These are phyloP conservation scores for Cucurbita pepo DNA, from an alignment of 306 rosid genomes.

Conservation along the genomic window DNA sequence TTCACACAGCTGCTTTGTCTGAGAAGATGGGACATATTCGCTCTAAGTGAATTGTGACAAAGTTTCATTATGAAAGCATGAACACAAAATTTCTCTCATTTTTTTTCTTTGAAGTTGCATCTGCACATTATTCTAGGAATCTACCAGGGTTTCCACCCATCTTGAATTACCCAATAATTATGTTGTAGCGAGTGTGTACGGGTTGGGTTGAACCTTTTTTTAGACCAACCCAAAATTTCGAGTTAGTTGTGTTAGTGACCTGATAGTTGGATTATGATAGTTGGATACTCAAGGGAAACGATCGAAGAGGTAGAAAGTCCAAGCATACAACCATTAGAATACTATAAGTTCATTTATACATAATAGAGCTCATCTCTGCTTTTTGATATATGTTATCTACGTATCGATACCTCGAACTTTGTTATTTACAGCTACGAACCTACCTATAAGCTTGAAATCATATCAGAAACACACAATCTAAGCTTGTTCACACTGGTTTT, in stretches of 20 bases:
- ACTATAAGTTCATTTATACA: constrained; percentile 25
- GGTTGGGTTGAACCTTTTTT: no score
- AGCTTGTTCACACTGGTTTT: background rate
- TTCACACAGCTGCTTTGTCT: background rate
- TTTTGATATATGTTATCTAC: background rate
- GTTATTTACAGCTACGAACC: background rate
- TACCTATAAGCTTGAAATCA: background rate
- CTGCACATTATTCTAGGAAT: background rate
- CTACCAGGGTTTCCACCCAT: background rate
- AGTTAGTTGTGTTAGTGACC: no score
- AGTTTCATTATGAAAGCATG: background rate
- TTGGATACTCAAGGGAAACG: background rate
- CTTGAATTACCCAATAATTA: background rate
- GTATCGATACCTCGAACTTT: background rate
- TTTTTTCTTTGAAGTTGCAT: background rate
- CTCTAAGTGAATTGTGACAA: background rate
- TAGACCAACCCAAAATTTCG: no score
- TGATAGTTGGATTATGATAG: background rate
- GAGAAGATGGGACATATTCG: background rate
- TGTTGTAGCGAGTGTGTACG: no score
- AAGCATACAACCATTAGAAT: constrained; percentile 8
- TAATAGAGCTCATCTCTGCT: background rate
- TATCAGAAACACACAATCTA: background rate
- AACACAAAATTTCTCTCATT: background rate
- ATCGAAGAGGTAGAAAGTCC: background rate